Percentiles rank a stretch among this genome's conserved stretches.
phyloP scores from a whole-genome alignment of 176 grass and related monocot genomes.

The Cymbopogon citratus region DNA sequence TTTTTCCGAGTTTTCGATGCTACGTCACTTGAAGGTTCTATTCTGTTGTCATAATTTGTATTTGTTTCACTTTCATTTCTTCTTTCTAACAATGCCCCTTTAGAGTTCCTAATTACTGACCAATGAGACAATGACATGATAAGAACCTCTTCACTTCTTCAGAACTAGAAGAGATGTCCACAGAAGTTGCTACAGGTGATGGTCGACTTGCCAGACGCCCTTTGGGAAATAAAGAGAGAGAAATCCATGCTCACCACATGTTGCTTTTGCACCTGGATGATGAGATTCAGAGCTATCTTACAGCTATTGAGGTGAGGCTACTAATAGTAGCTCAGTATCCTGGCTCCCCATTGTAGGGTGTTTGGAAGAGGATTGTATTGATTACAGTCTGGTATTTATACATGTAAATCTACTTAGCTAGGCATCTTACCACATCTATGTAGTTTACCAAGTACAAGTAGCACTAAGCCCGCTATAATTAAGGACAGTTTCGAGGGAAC shows the following conservation, averaged over 20 bases:
- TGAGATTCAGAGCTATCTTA: constrained; percentile 43
- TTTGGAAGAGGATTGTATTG: neutral
- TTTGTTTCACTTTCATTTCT: neutral
- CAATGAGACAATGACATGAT: constrained; percentile 18
- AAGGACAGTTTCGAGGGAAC: neutral
- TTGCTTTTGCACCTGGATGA: constrained; percentile 41
- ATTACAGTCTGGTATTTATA: neutral
- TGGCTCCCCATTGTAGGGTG: neutral
- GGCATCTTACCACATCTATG: neutral
- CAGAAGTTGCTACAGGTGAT: constrained; percentile 58
- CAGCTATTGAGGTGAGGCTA: constrained; percentile 52
- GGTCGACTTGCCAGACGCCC: constrained; percentile 63
- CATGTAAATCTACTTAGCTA: neutral
- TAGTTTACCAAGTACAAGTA: neutral
- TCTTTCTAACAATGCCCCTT: constrained; percentile 13
- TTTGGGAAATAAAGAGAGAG: constrained; percentile 49
- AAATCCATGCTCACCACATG: constrained; percentile 57
- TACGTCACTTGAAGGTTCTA: constrained; percentile 59
- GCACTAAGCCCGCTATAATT: neutral
- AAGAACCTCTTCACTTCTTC: neutral
- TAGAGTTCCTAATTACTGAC: neutral
- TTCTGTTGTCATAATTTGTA: neutral
- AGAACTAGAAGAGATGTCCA: constrained; percentile 60
- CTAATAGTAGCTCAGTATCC: neutral
- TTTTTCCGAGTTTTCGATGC: constrained; percentile 63